Evolutionary conservation across 2,329 filamentous ascomycete genomes (phyloP), one percentile per base, ranked within the genome.

Genomic region (Sporothrix humicola): DNA sequence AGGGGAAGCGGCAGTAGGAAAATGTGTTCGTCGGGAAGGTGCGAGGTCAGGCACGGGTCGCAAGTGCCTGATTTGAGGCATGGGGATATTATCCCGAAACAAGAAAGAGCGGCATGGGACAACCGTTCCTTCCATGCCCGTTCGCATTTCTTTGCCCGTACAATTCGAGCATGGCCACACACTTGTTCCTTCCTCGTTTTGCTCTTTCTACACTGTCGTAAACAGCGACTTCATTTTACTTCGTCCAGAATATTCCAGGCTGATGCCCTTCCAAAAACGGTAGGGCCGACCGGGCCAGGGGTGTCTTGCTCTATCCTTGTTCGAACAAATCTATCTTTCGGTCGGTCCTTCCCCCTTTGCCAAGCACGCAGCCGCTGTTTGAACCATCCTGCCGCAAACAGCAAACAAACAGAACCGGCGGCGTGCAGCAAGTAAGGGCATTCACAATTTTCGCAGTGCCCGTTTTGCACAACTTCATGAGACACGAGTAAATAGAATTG

Each of bases 41-140:
- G 26, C 31, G 42, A 59, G 56, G 56, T 44, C n/a, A 23, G 37
- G 59, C 37, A 20, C 8, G 59, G 59, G 59, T 46, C 37, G 37
- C n/a, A 65, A 46, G n/a, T 65, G 59, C 59, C 59, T 42, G 31
- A 44, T 63, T 63, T n/a, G 59, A 63, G 17, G 15, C 59, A 44
- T 20, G 37, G 20, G 59, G 8, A 65, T 44, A 20, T 46, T 65
- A 46, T 65, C 37, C n/a, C 59, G 59, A 65, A 46, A 65, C 59
- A 65, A 65, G 59, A 65, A 65, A 46, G 37, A 46, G 59, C 37
- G 59, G 59, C 59, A 23, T 65, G 59, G 26, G n/a, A 23, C 3
- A 17, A 37, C 37, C 26, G 56, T 59, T 59, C 56, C 56, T 59
- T 37, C 26, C 1, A 59, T 31, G 23, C 23, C 23, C 20, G 23